phyloP scores from a whole-genome alignment of 169 alveolate genomes.

The Eimeria brunetti region DNA sequence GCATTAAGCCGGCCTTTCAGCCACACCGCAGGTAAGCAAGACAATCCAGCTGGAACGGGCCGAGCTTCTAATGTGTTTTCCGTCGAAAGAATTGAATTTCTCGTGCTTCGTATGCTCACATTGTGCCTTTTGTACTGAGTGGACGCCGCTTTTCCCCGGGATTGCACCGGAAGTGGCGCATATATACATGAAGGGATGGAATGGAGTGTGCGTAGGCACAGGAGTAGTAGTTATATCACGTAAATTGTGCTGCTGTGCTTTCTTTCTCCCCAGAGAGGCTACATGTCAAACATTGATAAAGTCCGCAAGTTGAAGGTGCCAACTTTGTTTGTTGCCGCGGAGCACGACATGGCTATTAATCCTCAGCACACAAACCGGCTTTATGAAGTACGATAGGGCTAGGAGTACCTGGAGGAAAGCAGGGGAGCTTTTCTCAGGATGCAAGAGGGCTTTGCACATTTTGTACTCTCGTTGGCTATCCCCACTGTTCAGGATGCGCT shows the following conservation, averaged over 20 bases:
- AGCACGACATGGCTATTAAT: neutral
- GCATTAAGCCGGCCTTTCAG: neutral
- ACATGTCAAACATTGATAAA: conserved; percentile 22
- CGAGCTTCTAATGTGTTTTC: neutral
- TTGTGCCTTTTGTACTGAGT: neutral
- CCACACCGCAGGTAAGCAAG: neutral
- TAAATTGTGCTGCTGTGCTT: neutral
- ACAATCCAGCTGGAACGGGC: neutral
- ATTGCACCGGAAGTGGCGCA: neutral
- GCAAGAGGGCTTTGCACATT: neutral
- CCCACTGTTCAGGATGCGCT: neutral
- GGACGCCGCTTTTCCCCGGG: neutral
- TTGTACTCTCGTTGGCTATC: neutral
- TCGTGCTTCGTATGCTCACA: neutral
- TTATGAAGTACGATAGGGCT: conserved; percentile 29
- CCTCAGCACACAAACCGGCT: conserved; percentile 38
- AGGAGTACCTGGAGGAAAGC: neutral
- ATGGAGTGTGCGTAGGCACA: neutral
- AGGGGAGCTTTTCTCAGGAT: neutral
- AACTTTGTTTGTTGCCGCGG: conserved; percentile 26
- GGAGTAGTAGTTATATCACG: neutral
- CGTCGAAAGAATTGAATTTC: neutral
- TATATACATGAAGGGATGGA: neutral
- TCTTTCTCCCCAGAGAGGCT: neutral
- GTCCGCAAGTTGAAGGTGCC: conserved; percentile 22